Evolutionary conservation across 441 rosid species (phyloP).

Genomic region (Pelargonium myrrhifolium): DNA sequence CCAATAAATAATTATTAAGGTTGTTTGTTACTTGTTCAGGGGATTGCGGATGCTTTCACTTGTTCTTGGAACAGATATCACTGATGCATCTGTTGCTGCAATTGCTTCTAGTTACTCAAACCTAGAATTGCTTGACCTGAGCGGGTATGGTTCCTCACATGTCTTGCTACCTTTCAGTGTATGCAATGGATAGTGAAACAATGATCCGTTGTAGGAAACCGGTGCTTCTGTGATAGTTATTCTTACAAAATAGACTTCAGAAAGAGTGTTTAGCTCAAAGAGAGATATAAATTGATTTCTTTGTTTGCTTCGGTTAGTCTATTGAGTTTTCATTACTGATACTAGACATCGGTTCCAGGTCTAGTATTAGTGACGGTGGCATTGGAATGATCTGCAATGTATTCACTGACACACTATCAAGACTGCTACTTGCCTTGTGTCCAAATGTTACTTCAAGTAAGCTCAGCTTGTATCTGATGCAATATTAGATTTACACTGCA

Average conservation of each 20-base stretch:
- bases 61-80: slow-evolving; percentile 81
- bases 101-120: slow-evolving; percentile 66
- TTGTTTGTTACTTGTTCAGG: slow-evolving; percentile 35
- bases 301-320: neutral
- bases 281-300: no score
- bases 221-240: neutral
- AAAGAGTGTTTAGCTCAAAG: no score
- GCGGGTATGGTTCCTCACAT: slow-evolving; percentile 59
- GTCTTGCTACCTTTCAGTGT: neutral
- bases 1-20: slow-evolving; percentile 13
- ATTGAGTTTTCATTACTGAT: neutral
- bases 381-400: slow-evolving; percentile 3
- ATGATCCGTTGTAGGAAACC: neutral
- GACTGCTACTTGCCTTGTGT: neutral
- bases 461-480: neutral
- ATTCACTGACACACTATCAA: neutral
- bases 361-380: slow-evolving; percentile 1
- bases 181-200: neutral
- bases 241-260: neutral
- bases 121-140: slow-evolving; percentile 84
- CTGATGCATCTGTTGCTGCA: slow-evolving; percentile 91
- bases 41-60: slow-evolving; percentile 83
- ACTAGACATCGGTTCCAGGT: neutral
- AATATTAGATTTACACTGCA: neutral
- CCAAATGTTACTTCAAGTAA: neutral